A percentile compares a stretch with the other conserved stretches of the same genome.
Evolutionary conservation across 2,329 filamentous ascomycete species (phyloP).

Genomic region (Pseudofabraea citricarpa): DNA sequence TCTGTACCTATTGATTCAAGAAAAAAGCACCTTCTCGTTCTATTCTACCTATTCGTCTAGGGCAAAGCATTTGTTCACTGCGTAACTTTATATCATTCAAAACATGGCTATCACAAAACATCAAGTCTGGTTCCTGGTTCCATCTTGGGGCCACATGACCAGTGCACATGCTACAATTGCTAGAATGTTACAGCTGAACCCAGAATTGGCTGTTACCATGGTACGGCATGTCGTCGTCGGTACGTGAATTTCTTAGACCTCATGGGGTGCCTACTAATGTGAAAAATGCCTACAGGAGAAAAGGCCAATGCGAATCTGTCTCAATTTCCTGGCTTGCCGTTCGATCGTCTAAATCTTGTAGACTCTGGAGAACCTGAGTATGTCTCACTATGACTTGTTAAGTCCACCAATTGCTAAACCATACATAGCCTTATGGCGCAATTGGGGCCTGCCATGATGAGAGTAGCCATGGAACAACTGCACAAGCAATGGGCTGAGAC

Average conservation of each 20-base stretch:
- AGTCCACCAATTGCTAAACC: neutral
- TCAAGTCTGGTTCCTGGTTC: constrained; percentile 1
- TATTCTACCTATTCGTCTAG: no score
- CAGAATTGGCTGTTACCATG: constrained; percentile 1
- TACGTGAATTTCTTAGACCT: neutral
- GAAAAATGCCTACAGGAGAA: no score
- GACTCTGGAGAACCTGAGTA: constrained; percentile 3
- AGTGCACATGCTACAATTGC: constrained; percentile 5
- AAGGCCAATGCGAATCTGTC: constrained; percentile 3
- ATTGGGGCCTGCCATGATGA: neutral
- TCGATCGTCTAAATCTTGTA: neutral
- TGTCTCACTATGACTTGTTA: neutral
- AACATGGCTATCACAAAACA: constrained; percentile 6
- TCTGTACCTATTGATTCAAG: no score
- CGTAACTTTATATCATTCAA: neutral
- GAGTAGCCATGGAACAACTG: neutral
- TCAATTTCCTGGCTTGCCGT: neutral
- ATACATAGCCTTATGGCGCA: neutral
- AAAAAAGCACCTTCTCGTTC: no score
- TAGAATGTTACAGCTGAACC: constrained; percentile 7
- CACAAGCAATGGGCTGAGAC: neutral
- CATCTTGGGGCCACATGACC: constrained; percentile 5
- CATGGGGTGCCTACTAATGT: no score
- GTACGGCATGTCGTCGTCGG: constrained; percentile 3
- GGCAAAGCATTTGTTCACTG: no score